Conservation (phyloP, 139 green algal genomes). For the Prasinococcaceae sp. region DNA sequence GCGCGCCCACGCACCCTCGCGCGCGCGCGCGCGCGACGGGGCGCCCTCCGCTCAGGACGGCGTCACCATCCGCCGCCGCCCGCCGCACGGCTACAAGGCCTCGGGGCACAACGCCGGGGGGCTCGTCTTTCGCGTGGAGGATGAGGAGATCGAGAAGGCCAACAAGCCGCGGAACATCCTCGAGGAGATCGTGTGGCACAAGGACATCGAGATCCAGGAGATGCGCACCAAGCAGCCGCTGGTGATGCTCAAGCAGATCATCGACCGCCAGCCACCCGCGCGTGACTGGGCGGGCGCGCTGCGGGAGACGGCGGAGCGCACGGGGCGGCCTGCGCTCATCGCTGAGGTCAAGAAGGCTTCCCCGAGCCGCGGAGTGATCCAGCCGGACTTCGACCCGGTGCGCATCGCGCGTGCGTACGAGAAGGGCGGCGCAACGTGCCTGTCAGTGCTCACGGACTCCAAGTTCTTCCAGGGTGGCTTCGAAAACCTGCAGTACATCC, state of each 20-base stretch:
- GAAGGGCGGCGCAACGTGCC: conserved; percentile 80
- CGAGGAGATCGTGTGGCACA: conserved; percentile 96
- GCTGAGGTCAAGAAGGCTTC: conserved; percentile 98
- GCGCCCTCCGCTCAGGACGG: too few species aligned
- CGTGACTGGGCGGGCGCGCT: conserved; percentile 77
- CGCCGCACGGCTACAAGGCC: conserved; percentile 9
- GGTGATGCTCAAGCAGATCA: conserved; percentile 22
- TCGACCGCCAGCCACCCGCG: conserved; percentile 33
- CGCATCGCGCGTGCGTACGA: conserved; percentile 81
- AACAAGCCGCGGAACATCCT: conserved; percentile 91
- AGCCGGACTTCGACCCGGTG: conserved; percentile 90
- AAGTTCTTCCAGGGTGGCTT: conserved; percentile 92
- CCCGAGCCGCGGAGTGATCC: conserved; percentile 83
- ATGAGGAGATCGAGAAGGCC: conserved; percentile 37
- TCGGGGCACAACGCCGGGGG: conserved; percentile 2
- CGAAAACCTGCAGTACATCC: conserved; percentile 61
- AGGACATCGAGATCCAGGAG: conserved; percentile 9
- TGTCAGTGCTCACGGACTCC: conserved; percentile 85
- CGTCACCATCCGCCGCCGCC: conserved; percentile 24
- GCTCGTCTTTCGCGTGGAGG: conserved; percentile 5
- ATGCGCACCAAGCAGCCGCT: conserved; percentile 43
- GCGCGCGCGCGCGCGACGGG: too few species aligned
- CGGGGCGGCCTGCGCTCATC: conserved; percentile 80
- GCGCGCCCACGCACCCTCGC: not conserved
- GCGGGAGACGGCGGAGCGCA: conserved; percentile 17